A percentile compares a stretch with the other conserved stretches of the same genome.
Evolutionary conservation across 805 yeast species (phyloP).

Genomic region (Schwanniomyces vanrijiae): DNA sequence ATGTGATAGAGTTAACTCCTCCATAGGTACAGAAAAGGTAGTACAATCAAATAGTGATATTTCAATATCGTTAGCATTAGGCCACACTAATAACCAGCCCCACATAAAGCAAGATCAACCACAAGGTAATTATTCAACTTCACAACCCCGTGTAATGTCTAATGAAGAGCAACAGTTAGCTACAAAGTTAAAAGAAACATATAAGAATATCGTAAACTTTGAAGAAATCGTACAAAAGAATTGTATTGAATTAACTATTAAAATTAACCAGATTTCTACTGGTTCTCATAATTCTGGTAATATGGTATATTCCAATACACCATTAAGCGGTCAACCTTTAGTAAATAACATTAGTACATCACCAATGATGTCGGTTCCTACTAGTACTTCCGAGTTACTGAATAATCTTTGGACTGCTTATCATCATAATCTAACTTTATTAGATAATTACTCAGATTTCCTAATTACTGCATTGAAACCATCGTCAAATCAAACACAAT

Average conservation of each 20-base stretch:
- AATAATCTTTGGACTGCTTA: slow-evolving; percentile 72
- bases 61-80: neutral
- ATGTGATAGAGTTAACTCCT: slow-evolving; percentile 12
- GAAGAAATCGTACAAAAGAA: slow-evolving; percentile 72
- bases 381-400: slow-evolving; percentile 48
- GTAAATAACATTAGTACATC: slow-evolving; percentile 14
- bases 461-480: slow-evolving; percentile 70
- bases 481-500: slow-evolving; percentile 45
- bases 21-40: neutral
- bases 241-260: slow-evolving; percentile 57
- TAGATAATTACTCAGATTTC: slow-evolving; percentile 73
- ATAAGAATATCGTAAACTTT: slow-evolving; percentile 63
- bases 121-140: slow-evolving; percentile 13
- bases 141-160: slow-evolving; percentile 35
- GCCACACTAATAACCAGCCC: slow-evolving; percentile 2
- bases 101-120: slow-evolving; percentile 10
- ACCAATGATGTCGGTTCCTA: slow-evolving; percentile 16
- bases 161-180: slow-evolving; percentile 68
- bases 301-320: slow-evolving; percentile 11
- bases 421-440: slow-evolving; percentile 61
- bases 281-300: slow-evolving; percentile 22
- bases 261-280: slow-evolving; percentile 44
- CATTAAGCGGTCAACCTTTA: slow-evolving; percentile 10
- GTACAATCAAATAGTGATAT: neutral
- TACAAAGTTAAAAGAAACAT: slow-evolving; percentile 70